phyloP scores from a whole-genome alignment of 2,329 filamentous ascomycete genomes.

The Fusarium citri region DNA sequence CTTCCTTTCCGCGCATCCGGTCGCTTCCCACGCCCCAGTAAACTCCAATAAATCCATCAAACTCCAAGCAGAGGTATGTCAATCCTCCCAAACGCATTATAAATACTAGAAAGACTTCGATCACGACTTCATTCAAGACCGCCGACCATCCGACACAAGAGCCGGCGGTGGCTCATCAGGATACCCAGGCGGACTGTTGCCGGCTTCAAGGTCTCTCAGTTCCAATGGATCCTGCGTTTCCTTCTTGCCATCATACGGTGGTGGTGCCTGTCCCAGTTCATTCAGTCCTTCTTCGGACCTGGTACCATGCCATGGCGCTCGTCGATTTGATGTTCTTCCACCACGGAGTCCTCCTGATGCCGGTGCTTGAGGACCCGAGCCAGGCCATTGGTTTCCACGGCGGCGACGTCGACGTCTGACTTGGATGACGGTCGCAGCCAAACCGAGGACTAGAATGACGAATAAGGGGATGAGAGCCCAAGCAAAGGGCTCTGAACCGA shows the following conservation, averaged over 20 bases:
- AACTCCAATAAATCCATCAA: neutral
- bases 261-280: slow-evolving; percentile 73
- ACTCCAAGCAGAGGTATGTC: slow-evolving; percentile 9
- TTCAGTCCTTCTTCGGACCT: slow-evolving; percentile 67
- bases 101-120: neutral
- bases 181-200: slow-evolving; percentile 48
- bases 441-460: slow-evolving; percentile 56
- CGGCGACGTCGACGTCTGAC: slow-evolving; percentile 54
- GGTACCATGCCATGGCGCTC: slow-evolving; percentile 43
- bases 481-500: slow-evolving; percentile 64
- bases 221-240: slow-evolving; percentile 37
- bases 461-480: slow-evolving; percentile 66
- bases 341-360: slow-evolving; percentile 41
- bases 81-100: neutral
- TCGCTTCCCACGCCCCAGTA: neutral
- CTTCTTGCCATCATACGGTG: slow-evolving; percentile 64
- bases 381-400: slow-evolving; percentile 29
- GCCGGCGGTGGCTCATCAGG: slow-evolving; percentile 43
- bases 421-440: slow-evolving; percentile 56
- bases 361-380: slow-evolving; percentile 12
- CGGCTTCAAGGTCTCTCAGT: slow-evolving; percentile 46
- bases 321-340: slow-evolving; percentile 31
- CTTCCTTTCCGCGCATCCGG: neutral
- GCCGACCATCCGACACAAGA: slow-evolving; percentile 36
- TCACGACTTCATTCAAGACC: slow-evolving; percentile 13